Base-by-base conservation (phyloP, 164 flowering plant genomes). In the Nelumbo lutea region DNA sequence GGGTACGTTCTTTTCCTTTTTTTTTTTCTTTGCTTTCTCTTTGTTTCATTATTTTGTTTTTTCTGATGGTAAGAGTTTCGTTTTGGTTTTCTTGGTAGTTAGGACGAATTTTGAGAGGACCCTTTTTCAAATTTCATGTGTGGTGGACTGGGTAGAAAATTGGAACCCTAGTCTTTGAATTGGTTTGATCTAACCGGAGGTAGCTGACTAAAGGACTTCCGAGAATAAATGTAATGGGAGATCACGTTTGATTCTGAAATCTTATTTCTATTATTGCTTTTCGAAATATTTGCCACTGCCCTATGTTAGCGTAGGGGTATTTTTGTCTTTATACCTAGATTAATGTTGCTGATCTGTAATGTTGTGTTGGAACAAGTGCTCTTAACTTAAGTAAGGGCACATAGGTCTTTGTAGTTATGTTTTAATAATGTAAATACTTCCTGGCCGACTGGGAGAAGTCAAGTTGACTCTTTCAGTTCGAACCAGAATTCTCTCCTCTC, bases 1-100 rank as follows among this genome's bases (percentile, higher is more conserved):
- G 51, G 74, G 69, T 66, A 60, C 57, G 11, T 60, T 72, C 45
- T 13, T 59, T 45, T 47, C 59, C 13, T 6, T 13, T 46, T 43
- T 57, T 5, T 58, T 46, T 27, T 27, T 27, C 27, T 59, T 56
- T 14, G 10, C 39, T 48, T n/a, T 50, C 53, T 52, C 60, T 38
- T 53, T 70, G 38, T 3, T 53, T 53, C 57, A 53, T 61, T 59
- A 40, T 59, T 48, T 57, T 56, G 6, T n/a, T 39, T 42, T 45
- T 9, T 43, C 56, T 55, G 47, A 13, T 15, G 1, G 15, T 38
- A 3, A 40, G 13, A 44, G 61, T 27, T 27, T 27, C 27, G 40
- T 56, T 61, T 59, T 48, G 59, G 38, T 55, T 56, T 43, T 50
- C 1, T 53, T 9, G 3, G 9, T 10, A 11, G 10, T 9, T 15